phyloP scores from a whole-genome alignment of 2,329 filamentous ascomycete species.

The Ascosphaera apis region DNA sequence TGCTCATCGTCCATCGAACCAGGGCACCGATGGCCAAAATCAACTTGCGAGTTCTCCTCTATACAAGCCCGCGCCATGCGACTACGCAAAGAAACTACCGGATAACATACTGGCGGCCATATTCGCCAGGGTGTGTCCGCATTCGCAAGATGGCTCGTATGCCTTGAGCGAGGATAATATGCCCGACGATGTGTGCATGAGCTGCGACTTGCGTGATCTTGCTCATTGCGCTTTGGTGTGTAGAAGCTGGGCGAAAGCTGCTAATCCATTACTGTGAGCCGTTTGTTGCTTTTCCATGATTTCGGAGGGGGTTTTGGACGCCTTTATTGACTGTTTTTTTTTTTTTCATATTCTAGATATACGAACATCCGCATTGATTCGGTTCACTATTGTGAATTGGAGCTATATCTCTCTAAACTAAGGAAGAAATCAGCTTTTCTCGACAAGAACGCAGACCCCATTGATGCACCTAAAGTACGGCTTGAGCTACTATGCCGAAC shows the following conservation, averaged over 20 bases:
- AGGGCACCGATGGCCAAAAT: no score
- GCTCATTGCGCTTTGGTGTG: constrained; percentile 56
- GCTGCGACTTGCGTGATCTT: constrained; percentile 78
- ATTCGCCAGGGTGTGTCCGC: constrained; percentile 64
- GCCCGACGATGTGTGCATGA: constrained; percentile 63
- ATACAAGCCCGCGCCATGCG: constrained; percentile 6
- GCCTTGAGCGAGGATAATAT: constrained; percentile 63
- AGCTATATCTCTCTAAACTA: constrained; percentile 56
- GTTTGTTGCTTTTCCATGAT: background rate
- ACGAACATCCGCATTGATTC: constrained; percentile 78
- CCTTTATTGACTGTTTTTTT: constrained; percentile 4
- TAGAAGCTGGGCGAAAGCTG: constrained; percentile 43
- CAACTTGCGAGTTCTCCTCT: no score
- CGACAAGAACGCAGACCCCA: constrained; percentile 53
- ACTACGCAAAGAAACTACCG: constrained; percentile 34
- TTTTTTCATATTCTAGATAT: constrained; percentile 33
- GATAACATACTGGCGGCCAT: constrained; percentile 49
- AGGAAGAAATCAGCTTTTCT: constrained; percentile 53
- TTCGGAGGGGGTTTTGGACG: background rate
- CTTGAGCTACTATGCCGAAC: constrained; percentile 61
- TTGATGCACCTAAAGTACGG: constrained; percentile 55
- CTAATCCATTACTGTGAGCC: constrained; percentile 37
- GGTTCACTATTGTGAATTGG: constrained; percentile 81
- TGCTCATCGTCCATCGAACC: no score
- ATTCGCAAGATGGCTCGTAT: constrained; percentile 53